A percentile compares a stretch with the other conserved stretches of the same genome.
phyloP scores from a whole-genome alignment of 2,329 filamentous ascomycete species.

The Ascosphaera apis region DNA sequence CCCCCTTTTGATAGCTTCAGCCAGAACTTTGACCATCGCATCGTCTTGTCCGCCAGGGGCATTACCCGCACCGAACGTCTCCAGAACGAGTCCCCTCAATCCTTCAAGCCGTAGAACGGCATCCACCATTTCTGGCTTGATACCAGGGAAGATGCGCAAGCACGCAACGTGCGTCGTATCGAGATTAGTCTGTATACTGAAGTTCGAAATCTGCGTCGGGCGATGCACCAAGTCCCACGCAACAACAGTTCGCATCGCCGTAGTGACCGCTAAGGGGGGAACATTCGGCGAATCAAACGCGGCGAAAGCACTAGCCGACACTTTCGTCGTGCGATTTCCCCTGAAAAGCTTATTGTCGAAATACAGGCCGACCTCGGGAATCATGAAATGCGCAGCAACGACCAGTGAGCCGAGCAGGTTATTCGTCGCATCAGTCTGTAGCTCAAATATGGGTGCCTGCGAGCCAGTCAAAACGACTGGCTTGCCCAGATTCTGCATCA shows the following conservation, averaged over 20 bases:
- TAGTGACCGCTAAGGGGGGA: constrained; percentile 58
- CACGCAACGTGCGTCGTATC: constrained; percentile 80
- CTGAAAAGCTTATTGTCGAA: constrained; percentile 82
- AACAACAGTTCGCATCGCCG: constrained; percentile 57
- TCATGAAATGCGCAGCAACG: constrained; percentile 75
- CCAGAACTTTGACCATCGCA: constrained; percentile 53
- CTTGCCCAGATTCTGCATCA: constrained; percentile 77
- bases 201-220: constrained; percentile 49
- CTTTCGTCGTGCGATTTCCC: constrained; percentile 71
- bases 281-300: constrained; percentile 80
- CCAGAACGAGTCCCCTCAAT: constrained; percentile 59
- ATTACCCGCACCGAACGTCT: constrained; percentile 87
- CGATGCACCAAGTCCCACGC: constrained; percentile 57
- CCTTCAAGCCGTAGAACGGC: constrained; percentile 56
- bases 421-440: constrained; percentile 78
- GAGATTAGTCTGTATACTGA: constrained; percentile 49
- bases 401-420: constrained; percentile 75
- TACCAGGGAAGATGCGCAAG: constrained; percentile 73
- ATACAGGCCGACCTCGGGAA: constrained; percentile 81
- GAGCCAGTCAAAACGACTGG: constrained; percentile 70
- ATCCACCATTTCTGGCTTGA: constrained; percentile 82
- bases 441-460: constrained; percentile 67
- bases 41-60: constrained; percentile 64
- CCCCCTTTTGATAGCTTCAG: constrained; percentile 52
- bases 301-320: constrained; percentile 65